Percentiles rank a stretch among this genome's conserved stretches.
Conservation (phyloP, 2,329 filamentous ascomycete genomes). For the Shiraia bambusicola region DNA sequence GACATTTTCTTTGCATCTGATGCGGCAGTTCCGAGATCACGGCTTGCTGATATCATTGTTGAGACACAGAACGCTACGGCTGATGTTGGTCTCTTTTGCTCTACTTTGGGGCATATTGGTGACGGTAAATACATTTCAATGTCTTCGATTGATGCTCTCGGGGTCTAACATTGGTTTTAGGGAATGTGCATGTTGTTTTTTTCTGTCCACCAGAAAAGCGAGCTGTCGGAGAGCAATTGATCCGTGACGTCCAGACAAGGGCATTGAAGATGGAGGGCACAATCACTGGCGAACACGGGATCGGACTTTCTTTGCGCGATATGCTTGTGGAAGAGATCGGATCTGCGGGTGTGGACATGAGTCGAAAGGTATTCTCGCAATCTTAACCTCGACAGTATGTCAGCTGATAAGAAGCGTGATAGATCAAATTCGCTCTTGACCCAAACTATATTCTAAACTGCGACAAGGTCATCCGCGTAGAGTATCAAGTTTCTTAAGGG, state of each 20-base stretch:
- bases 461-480: neutral
- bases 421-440: too few relatives aligned
- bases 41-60: constrained; percentile 70
- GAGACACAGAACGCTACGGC: constrained; percentile 59
- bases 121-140: constrained; percentile 49
- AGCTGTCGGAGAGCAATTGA: constrained; percentile 24
- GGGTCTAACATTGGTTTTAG: too few relatives aligned
- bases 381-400: too few relatives aligned
- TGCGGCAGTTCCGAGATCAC: constrained; percentile 73
- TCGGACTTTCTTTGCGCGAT: constrained; percentile 79
- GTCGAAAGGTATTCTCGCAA: too few relatives aligned
- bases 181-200: constrained; percentile 40
- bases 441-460: too few relatives aligned
- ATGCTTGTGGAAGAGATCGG: constrained; percentile 78
- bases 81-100: constrained; percentile 28
- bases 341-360: too few relatives aligned
- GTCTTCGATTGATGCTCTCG: too few relatives aligned
- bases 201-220: constrained; percentile 30
- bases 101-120: constrained; percentile 70
- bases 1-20: constrained; percentile 73
- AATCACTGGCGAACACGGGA: constrained; percentile 80
- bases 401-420: too few relatives aligned
- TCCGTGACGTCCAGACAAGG: constrained; percentile 69
- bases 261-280: constrained; percentile 82
- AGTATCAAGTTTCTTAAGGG: too few relatives aligned